Evolutionary conservation across 2,329 filamentous ascomycete species (phyloP).

Genomic region (Xylaria digitata): DNA sequence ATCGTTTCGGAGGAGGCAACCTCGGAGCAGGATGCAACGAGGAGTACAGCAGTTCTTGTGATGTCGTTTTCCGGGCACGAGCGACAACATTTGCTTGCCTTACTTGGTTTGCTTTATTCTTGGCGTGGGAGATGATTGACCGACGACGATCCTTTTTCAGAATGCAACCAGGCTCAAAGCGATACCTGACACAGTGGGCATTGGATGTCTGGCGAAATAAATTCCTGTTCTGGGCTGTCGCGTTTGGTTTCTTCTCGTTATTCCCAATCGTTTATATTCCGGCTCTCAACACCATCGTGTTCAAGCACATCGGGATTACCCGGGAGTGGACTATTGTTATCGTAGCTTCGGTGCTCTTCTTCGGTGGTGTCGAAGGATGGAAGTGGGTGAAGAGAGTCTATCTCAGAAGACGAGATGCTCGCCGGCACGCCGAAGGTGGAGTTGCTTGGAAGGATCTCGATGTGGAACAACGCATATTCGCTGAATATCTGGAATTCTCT

Average conservation of each 20-base stretch:
- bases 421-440: constrained; percentile 40
- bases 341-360: constrained; percentile 64
- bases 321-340: constrained; percentile 75
- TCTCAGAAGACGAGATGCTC: constrained; percentile 46
- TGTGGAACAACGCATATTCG: constrained; percentile 56
- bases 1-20: constrained; percentile 65
- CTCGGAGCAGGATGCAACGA: constrained; percentile 72
- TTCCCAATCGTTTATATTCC: constrained; percentile 69
- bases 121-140: constrained; percentile 83
- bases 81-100: constrained; percentile 79
- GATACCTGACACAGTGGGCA: constrained; percentile 74
- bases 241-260: constrained; percentile 60
- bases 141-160: constrained; percentile 79
- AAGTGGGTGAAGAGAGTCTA: constrained; percentile 67
- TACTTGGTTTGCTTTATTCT: constrained; percentile 80
- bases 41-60: constrained; percentile 63
- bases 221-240: constrained; percentile 75
- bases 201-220: constrained; percentile 76
- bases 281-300: constrained; percentile 67
- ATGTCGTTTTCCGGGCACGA: constrained; percentile 75
- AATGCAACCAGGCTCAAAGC: constrained; percentile 72
- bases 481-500: constrained; percentile 50
- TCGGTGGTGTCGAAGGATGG: constrained; percentile 68
- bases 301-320: constrained; percentile 69
- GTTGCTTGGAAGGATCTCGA: constrained; percentile 54